Base-by-base conservation (phyloP, 2,329 filamentous ascomycete genomes). In the Alternaria triticina region DNA sequence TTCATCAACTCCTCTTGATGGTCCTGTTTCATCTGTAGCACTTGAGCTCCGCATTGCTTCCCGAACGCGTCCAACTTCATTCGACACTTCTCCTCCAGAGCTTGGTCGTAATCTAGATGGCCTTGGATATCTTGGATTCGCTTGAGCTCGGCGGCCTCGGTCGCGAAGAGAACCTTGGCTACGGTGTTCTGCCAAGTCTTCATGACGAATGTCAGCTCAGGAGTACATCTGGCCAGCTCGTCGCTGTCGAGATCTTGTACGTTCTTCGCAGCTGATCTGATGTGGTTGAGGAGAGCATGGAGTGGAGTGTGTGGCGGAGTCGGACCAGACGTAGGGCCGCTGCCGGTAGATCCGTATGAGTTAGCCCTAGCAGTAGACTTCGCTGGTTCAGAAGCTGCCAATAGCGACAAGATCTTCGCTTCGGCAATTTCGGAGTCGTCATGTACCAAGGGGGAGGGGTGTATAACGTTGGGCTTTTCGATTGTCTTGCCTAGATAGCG, bases 61-160 rank as follows among this genome's bases (percentile, higher is more conserved):
- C 50, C 22, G 12, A 58, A 25, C 5, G 43, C 13, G 9, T 28
- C 20, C 3, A 59, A 46, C n/a, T 46, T 27, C 7, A 33, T 28
- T 25, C 33, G 15, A 17, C 58, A 54, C n/a, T 30, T 23, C 20
- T 28, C 44, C 40, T 50, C 33, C 4, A 62, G 17, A 5, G 46
- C 45, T 11, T 22, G 22, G 28, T 64, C 59, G 22, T 58, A 58
- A 15, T 55, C 23, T n/a, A 64, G 44, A 15, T 64, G 44, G 17
- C 11, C 30, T 22, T 58, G 20, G 2, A 62, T 5, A 9, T 62
- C 44, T 36, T 54, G 20, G 44, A 49, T 59, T 15, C 54, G 50
- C 33, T 20, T 22, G 15, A 15, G 25, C 43, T 63, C 61, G 27
- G 51, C 57, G 20, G 57, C 28, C 52, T 51, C 45, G 36, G 15